These are phyloP conservation scores for Simplicillium sp. DNA, from an alignment of 2,329 filamentous ascomycete genomes.

Conservation along the genomic window DNA sequence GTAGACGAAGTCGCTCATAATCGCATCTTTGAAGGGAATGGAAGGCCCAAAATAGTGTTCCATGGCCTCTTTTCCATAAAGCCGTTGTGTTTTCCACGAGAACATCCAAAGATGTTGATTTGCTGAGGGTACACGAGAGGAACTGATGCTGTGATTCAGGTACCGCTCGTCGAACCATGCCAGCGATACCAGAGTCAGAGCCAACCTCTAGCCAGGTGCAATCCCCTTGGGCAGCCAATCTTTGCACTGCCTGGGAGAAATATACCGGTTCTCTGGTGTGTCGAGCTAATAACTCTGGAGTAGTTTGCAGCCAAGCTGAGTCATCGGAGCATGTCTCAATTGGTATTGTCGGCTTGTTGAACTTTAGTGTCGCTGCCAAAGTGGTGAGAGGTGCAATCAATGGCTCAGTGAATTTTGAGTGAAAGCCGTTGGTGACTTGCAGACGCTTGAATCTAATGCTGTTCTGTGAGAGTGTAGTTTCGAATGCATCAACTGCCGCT, in stretches of 20 bases:
- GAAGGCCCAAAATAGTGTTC: slow-evolving; percentile 14
- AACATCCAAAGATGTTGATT: background rate
- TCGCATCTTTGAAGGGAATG: slow-evolving; percentile 8
- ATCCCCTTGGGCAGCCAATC: background rate
- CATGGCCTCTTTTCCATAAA: slow-evolving; percentile 11
- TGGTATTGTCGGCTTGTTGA: background rate
- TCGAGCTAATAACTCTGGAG: background rate
- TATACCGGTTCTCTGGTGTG: slow-evolving; percentile 1
- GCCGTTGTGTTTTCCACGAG: slow-evolving; percentile 3
- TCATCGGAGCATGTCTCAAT: background rate
- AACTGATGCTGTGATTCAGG: slow-evolving; percentile 1
- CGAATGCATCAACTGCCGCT: background rate
- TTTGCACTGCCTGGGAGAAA: background rate
- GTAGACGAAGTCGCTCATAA: slow-evolving; percentile 11
- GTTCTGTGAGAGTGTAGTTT: background rate
- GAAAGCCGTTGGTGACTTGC: slow-evolving; percentile 7
- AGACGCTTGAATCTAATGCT: background rate
- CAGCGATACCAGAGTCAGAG: background rate
- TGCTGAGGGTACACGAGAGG: slow-evolving; percentile 4
- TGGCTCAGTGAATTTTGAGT: slow-evolving; percentile 5
- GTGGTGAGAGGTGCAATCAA: background rate
- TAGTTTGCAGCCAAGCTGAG: no score
- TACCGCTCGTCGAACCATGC: no score
- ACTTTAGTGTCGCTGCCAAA: background rate
- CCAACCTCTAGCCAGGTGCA: slow-evolving; percentile 1